A percentile compares a stretch with the other conserved stretches of the same genome.
Conservation (phyloP, 345 rosid species). For the Salix suchowensis region DNA sequence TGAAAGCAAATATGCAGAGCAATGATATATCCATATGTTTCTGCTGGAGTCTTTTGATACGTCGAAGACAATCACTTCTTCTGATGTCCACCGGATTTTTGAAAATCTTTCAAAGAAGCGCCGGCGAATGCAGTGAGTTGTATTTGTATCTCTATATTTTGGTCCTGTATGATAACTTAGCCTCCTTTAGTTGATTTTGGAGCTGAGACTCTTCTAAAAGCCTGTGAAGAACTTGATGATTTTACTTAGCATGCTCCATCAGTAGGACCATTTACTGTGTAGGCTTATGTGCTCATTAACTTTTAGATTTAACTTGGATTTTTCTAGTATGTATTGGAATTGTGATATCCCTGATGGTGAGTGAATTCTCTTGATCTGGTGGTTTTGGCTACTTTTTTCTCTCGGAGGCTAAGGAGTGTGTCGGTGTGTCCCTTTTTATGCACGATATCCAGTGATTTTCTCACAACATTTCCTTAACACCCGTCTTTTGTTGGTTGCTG, state of each 20-base stretch:
- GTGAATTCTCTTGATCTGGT: neutral
- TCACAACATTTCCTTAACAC: neutral
- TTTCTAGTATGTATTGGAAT: neutral
- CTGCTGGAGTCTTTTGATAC: slow-evolving; percentile 71
- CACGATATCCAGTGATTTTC: neutral
- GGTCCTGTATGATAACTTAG: neutral
- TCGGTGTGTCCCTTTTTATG: neutral
- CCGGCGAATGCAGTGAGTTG: slow-evolving; percentile 40
- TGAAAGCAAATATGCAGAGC: neutral
- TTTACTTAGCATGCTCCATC: neutral
- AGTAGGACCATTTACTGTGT: neutral
- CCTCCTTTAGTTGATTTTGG: slow-evolving; percentile 5
- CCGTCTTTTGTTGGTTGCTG: neutral
- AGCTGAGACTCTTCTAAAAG: slow-evolving; percentile 5
- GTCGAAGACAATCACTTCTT: slow-evolving; percentile 77
- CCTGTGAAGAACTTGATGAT: neutral
- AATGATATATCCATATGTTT: neutral
- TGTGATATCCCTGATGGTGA: neutral
- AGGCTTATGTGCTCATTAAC: neutral
- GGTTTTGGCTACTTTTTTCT: neutral
- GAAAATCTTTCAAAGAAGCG: slow-evolving; percentile 91
- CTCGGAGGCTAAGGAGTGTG: neutral
- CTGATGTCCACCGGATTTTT: slow-evolving; percentile 76
- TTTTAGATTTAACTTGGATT: neutral
- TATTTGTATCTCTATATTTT: neutral